Conservation (phyloP, 176 grass and related monocot species). For the Typha latifolia region DNA sequence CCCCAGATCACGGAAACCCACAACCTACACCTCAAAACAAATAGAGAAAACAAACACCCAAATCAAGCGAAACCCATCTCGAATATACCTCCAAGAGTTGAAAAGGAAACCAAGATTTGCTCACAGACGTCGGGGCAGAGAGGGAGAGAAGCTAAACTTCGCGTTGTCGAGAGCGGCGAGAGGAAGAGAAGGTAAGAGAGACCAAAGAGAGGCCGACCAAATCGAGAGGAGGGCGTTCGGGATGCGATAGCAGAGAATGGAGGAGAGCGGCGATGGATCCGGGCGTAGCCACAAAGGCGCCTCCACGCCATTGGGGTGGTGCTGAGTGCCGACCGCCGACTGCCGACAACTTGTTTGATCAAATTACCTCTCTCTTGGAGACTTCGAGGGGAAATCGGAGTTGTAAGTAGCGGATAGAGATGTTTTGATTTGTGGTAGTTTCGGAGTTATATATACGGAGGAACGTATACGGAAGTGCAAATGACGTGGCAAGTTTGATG, state of each 20-base stretch:
- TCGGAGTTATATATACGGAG: neutral
- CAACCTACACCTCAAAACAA: neutral
- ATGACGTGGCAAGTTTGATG: neutral
- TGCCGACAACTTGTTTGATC: neutral
- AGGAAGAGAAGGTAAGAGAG: neutral
- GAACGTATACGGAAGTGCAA: neutral
- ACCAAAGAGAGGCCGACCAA: neutral
- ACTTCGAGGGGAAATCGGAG: neutral
- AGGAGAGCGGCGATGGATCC: neutral
- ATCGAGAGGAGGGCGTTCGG: neutral
- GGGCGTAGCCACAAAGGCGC: slow-evolving; percentile 2
- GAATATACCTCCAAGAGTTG: neutral
- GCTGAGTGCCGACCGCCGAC: neutral
- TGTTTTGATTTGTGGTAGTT: neutral
- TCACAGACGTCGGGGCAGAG: neutral
- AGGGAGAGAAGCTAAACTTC: neutral
- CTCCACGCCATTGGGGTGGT: neutral
- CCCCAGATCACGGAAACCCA: neutral
- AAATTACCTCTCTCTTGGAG: neutral
- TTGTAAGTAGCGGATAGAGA: neutral
- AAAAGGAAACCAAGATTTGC: neutral
- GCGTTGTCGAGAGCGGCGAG: neutral
- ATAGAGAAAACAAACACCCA: neutral
- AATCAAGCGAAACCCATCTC: neutral
- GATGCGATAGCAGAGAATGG: neutral